These are phyloP conservation scores for Yamadazyma buinensis DNA, from an alignment of 1,139 yeast genomes.

Conservation along the genomic window DNA sequence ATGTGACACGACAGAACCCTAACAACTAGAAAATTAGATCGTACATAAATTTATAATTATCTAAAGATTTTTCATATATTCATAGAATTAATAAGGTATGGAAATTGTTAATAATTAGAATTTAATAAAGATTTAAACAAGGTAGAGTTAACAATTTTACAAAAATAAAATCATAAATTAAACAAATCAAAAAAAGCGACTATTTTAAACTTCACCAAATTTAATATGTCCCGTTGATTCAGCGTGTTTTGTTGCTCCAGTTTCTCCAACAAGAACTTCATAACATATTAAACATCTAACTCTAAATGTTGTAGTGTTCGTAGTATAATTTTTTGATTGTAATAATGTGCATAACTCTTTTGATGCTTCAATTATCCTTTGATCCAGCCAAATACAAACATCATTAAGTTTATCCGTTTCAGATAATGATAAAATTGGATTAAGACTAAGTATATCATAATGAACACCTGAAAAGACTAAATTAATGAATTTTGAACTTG, in stretches of 20 bases:
- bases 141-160: too few relatives aligned
- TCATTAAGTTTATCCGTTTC: conserved; percentile 26
- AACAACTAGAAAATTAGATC: too few relatives aligned
- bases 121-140: too few relatives aligned
- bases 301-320: conserved; percentile 62
- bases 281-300: conserved; percentile 60
- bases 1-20: not conserved
- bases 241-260: conserved; percentile 67
- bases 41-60: too few relatives aligned
- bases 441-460: conserved; percentile 59
- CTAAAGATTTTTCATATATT: too few relatives aligned
- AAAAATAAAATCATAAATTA: too few relatives aligned
- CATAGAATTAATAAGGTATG: too few relatives aligned
- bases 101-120: too few relatives aligned
- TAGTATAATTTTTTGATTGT: conserved; percentile 55
- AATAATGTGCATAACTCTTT: conserved; percentile 40
- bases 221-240: conserved; percentile 56
- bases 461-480: conserved; percentile 73
- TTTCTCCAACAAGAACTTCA: conserved; percentile 55
- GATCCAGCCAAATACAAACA: conserved; percentile 31
- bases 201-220: conserved; percentile 64
- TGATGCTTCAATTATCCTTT: conserved; percentile 34
- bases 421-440: conserved; percentile 22
- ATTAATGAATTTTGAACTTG: conserved; percentile 37
- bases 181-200: too few relatives aligned